Percentiles rank a stretch among this genome's conserved stretches.
Evolutionary conservation across 257 asterid species (phyloP).

Genomic region (Fraxinus quadrangulata): DNA sequence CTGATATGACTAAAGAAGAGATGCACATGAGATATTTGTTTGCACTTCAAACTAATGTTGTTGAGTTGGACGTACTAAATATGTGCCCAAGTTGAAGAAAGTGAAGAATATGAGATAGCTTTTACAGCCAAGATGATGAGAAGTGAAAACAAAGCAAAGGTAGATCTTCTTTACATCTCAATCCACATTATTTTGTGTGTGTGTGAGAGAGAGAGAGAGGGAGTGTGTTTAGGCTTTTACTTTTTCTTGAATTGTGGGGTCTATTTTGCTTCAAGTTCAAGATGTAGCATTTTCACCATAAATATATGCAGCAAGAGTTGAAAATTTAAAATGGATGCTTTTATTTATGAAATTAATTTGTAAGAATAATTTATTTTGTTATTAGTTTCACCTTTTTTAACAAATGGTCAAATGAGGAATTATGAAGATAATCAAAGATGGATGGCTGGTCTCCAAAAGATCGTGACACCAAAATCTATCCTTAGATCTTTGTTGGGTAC

Average conservation of each 20-base stretch:
- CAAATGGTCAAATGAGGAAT: conserved; percentile 7
- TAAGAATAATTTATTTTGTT: not conserved
- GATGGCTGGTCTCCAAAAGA: conserved; percentile 67
- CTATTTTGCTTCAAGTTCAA: conserved; percentile 35
- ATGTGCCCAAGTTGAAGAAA: not conserved
- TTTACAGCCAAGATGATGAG: conserved; percentile 38
- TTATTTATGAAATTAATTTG: conserved; percentile 5
- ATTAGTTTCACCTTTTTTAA: conserved; percentile 21
- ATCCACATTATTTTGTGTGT: conserved; percentile 2
- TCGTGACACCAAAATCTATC: conserved; percentile 64
- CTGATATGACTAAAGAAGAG: not conserved
- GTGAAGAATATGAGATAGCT: conserved; percentile 35
- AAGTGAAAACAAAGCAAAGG: conserved; percentile 33
- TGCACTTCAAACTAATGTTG: too few species aligned
- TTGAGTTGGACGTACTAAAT: not conserved
- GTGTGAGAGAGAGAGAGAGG: not conserved
- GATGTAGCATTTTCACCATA: conserved; percentile 36
- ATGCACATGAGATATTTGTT: not conserved
- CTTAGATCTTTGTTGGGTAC: conserved; percentile 60
- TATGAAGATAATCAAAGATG: conserved; percentile 36
- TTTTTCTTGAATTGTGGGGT: conserved; percentile 34
- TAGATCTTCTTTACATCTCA: conserved; percentile 27
- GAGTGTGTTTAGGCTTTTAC: conserved; percentile 21
- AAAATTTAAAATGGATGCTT: too few species aligned
- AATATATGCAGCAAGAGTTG: not conserved